Conservation (phyloP, 2,329 filamentous ascomycete genomes). For the Macrophomina pseudophaseolina region DNA sequence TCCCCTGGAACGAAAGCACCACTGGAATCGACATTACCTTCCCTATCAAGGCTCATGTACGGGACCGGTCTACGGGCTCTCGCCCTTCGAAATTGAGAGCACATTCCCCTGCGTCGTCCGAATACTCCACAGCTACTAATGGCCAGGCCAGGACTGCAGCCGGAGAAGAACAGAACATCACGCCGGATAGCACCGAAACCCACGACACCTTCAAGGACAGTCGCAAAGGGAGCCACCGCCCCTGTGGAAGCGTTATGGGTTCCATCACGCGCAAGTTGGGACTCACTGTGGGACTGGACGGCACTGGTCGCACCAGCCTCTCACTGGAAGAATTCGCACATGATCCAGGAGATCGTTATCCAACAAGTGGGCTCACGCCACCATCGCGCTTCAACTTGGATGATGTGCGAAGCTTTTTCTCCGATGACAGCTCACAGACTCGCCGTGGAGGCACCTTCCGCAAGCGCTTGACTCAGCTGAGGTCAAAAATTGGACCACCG, state of each 20-base stretch:
- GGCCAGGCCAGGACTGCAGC: neutral
- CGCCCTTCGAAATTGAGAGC: slow-evolving; percentile 24
- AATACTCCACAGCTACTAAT: slow-evolving; percentile 17
- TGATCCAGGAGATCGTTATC: slow-evolving; percentile 53
- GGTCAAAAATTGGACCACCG: slow-evolving; percentile 29
- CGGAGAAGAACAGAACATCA: slow-evolving; percentile 4
- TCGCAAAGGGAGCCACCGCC: slow-evolving; percentile 26
- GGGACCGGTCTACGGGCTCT: slow-evolving; percentile 10
- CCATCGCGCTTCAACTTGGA: slow-evolving; percentile 47
- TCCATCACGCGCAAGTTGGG: slow-evolving; percentile 29
- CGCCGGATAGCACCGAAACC: slow-evolving; percentile 13
- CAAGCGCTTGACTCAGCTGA: slow-evolving; percentile 42
- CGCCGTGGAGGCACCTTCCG: slow-evolving; percentile 36
- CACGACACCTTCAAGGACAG: slow-evolving; percentile 28
- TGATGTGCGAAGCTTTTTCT: slow-evolving; percentile 49
- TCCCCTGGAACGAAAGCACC: slow-evolving; percentile 29
- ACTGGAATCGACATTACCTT: slow-evolving; percentile 29
- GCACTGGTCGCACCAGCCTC: neutral
- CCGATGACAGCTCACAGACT: slow-evolving; percentile 41
- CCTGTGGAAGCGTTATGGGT: slow-evolving; percentile 27
- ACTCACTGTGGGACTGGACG: slow-evolving; percentile 14
- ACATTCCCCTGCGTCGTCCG: slow-evolving; percentile 16
- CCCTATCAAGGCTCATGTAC: slow-evolving; percentile 27
- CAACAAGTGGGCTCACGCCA: slow-evolving; percentile 52
- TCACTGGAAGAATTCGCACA: slow-evolving; percentile 17